Conservation (phyloP, 148 eudicot species). For the Euryodendron excelsum region DNA sequence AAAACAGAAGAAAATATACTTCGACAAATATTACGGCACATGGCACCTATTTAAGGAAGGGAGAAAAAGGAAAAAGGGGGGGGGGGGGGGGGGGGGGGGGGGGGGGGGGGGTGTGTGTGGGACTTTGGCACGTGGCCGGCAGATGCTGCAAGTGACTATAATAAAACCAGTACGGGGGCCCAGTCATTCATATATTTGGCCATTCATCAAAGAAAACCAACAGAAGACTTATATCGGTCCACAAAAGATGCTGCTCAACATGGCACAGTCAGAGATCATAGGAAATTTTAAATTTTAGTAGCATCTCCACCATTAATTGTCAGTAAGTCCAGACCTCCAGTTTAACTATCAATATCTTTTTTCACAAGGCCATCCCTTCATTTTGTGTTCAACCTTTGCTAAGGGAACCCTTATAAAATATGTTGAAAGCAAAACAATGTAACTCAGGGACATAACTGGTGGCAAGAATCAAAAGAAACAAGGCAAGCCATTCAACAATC, state of each 20-base stretch:
- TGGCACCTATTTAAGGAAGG: not conserved
- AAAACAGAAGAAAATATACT: not conserved
- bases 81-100: no score
- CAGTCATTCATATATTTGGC: not conserved
- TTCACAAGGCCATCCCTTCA: not conserved
- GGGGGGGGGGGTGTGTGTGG: not conserved
- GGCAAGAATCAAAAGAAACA: not conserved
- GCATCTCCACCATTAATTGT: not conserved
- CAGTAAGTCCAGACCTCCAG: not conserved
- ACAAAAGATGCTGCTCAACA: not conserved
- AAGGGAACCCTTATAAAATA: not conserved
- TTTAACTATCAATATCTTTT: not conserved
- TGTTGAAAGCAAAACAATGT: not conserved
- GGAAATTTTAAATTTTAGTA: not conserved
- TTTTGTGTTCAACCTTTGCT: not conserved
- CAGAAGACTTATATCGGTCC: not conserved
- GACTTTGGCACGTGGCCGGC: not conserved
- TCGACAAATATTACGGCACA: not conserved
- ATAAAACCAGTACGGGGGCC: not conserved
- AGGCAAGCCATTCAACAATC: constrained; percentile 1
- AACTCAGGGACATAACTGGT: not conserved
- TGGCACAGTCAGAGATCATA: not conserved
- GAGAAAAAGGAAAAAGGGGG: no score
- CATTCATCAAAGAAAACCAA: not conserved
- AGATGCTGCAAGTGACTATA: not conserved